Evolutionary conservation across 2,329 filamentous ascomycete genomes (phyloP).

Genomic region (Aspergillus awamori): DNA sequence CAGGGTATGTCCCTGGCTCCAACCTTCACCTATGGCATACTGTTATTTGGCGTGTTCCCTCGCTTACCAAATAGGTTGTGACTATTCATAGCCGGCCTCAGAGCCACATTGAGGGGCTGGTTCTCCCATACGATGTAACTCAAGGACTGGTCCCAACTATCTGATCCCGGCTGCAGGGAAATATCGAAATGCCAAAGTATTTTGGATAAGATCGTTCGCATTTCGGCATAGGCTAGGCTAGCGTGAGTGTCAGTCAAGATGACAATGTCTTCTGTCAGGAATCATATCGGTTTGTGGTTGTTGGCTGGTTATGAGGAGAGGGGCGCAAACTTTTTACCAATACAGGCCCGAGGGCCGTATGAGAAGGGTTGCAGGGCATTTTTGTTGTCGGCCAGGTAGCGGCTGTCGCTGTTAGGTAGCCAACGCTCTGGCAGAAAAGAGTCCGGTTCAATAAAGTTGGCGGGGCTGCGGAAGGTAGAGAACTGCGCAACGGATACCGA

Average conservation of each 20-base stretch:
- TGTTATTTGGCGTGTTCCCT: too few relatives aligned
- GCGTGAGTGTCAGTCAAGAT: too few relatives aligned
- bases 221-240: constrained; percentile 17
- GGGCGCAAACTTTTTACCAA: constrained; percentile 15
- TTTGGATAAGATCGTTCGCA: constrained; percentile 12
- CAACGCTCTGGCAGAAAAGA: constrained; percentile 19
- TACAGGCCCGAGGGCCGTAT: constrained; percentile 12
- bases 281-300: not conserved
- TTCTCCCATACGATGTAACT: constrained; percentile 33
- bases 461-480: constrained; percentile 4
- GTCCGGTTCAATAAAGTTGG: constrained; percentile 17
- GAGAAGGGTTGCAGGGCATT: constrained; percentile 16
- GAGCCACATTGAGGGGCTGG: constrained; percentile 16
- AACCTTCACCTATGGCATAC: too few relatives aligned
- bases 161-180: constrained; percentile 15
- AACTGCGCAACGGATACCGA: constrained; percentile 2
- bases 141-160: constrained; percentile 28
- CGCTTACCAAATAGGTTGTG: too few relatives aligned
- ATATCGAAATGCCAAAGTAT: constrained; percentile 28
- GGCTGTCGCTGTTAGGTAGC: not conserved
- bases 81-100: too few relatives aligned
- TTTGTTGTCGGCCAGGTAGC: constrained; percentile 1
- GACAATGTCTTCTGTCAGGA: not conserved
- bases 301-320: not conserved
- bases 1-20: too few relatives aligned